Evolutionary conservation across 345 rosid species (phyloP).

Genomic region (Camelina laxa): DNA sequence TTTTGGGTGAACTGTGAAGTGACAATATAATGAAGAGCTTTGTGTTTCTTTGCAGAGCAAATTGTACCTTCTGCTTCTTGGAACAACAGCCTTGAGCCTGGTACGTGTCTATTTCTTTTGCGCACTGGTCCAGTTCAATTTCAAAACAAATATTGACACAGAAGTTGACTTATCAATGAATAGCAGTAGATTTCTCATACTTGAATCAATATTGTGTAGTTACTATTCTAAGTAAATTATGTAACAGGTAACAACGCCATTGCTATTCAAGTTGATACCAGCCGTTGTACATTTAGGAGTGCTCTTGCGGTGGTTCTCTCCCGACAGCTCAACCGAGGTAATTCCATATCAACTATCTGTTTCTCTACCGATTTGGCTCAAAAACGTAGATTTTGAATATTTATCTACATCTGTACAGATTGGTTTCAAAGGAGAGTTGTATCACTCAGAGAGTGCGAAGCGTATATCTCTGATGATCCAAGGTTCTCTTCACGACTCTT

Average conservation of each 20-base stretch:
- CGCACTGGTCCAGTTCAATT: background rate
- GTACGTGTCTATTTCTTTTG: slow-evolving; percentile 41
- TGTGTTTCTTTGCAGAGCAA: slow-evolving; percentile 63
- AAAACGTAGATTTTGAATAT: background rate
- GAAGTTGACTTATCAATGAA: background rate
- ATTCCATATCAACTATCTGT: slow-evolving; percentile 3
- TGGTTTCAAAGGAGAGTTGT: slow-evolving; percentile 85
- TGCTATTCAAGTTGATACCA: slow-evolving; percentile 95
- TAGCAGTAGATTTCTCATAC: slow-evolving; percentile 3
- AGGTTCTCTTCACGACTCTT: slow-evolving; percentile 87
- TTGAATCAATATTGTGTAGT: background rate
- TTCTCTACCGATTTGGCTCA: background rate
- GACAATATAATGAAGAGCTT: background rate
- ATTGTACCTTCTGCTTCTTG: slow-evolving; percentile 85
- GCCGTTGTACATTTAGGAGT: slow-evolving; percentile 92
- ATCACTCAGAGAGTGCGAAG: slow-evolving; percentile 88
- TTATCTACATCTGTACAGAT: slow-evolving; percentile 59
- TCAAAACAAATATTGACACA: background rate
- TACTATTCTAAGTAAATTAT: background rate
- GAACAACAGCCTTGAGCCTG: slow-evolving; percentile 86
- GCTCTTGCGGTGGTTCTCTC: slow-evolving; percentile 85
- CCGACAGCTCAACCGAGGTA: slow-evolving; percentile 82
- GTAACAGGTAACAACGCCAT: slow-evolving; percentile 88
- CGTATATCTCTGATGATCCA: slow-evolving; percentile 80
- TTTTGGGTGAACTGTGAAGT: slow-evolving; percentile 7